Conservation (phyloP, 2,329 filamentous ascomycete genomes). For the Dothistroma septosporum region DNA sequence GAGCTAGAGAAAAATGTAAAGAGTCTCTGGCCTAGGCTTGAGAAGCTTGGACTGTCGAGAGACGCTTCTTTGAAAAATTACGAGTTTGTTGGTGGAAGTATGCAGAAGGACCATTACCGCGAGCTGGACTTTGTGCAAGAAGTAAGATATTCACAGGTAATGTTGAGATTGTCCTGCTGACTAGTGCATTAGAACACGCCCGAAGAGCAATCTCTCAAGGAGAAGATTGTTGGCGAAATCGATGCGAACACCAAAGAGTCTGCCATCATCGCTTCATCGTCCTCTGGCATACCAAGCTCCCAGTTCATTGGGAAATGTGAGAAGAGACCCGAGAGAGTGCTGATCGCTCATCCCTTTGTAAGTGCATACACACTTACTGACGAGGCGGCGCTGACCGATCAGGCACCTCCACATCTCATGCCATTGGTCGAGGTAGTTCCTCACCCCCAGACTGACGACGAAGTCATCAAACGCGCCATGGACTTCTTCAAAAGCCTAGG, state of each 20-base stretch:
- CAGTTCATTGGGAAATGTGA: conserved; percentile 19
- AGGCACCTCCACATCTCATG: conserved; percentile 44
- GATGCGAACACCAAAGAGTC: conserved; percentile 30
- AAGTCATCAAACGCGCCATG: conserved; percentile 30
- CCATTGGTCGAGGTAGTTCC: conserved; percentile 47
- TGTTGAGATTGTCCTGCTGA: background rate
- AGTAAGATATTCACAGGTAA: conserved; percentile 7
- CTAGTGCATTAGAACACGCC: conserved; percentile 19
- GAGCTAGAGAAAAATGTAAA: conserved; percentile 28
- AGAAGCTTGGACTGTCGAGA: conserved; percentile 15
- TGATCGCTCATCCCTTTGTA: conserved; percentile 45
- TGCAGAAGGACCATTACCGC: conserved; percentile 13
- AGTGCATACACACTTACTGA: no score
- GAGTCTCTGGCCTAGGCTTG: conserved; percentile 22
- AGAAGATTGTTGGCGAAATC: conserved; percentile 36
- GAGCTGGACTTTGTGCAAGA: conserved; percentile 38
- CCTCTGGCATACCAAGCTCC: conserved; percentile 6
- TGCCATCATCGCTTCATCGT: conserved; percentile 35
- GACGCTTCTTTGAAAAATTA: conserved; percentile 18
- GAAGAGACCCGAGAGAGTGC: conserved; percentile 34
- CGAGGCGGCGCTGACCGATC: no score
- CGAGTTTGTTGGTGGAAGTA: conserved; percentile 18
- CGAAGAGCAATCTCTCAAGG: conserved; percentile 41
- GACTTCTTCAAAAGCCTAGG: conserved; percentile 41
- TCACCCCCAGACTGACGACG: conserved; percentile 30